Percentiles rank a stretch among this genome's conserved stretches.
Evolutionary conservation across 805 yeast genomes (phyloP).

Genomic region (Diddensiella caesifluorescens): DNA sequence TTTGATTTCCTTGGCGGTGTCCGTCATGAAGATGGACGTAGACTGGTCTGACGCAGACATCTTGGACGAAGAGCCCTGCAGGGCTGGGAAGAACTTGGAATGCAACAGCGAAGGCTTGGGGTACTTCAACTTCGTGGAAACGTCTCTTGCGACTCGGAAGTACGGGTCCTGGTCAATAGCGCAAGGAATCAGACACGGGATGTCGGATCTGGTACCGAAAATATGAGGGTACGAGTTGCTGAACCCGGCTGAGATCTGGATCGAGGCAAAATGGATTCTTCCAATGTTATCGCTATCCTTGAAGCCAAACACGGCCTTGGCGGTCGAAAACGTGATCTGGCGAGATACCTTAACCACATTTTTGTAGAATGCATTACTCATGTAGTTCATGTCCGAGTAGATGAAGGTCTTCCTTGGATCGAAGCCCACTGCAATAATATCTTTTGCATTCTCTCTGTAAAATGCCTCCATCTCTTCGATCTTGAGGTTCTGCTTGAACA

Average conservation of each 20-base stretch:
- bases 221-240: conserved; percentile 95
- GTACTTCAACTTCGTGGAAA: conserved; percentile 86
- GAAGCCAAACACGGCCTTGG: conserved; percentile 95
- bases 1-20: conserved; percentile 83
- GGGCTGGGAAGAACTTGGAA: conserved; percentile 94
- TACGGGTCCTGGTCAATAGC: conserved; percentile 99
- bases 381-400: conserved; percentile 85
- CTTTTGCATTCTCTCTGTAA: conserved; percentile 81
- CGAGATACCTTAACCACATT: conserved; percentile 88
- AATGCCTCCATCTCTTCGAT: conserved; percentile 81
- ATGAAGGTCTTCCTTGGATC: conserved; percentile 92
- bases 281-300: conserved; percentile 94
- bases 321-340: conserved; percentile 95
- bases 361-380: conserved; percentile 92
- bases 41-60: conserved; percentile 94
- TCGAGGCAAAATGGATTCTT: conserved; percentile 87
- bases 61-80: conserved; percentile 93
- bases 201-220: conserved; percentile 76
- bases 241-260: conserved; percentile 94
- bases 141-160: conserved; percentile 95
- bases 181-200: conserved; percentile 96
- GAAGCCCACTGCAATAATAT: conserved; percentile 90
- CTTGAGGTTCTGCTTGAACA: conserved; percentile 85
- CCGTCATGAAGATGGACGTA: conserved; percentile 91
- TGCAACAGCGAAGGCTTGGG: conserved; percentile 89